Evolutionary conservation across 1,139 yeast species (phyloP).

Genomic region (Debaryomyces coudertii): DNA sequence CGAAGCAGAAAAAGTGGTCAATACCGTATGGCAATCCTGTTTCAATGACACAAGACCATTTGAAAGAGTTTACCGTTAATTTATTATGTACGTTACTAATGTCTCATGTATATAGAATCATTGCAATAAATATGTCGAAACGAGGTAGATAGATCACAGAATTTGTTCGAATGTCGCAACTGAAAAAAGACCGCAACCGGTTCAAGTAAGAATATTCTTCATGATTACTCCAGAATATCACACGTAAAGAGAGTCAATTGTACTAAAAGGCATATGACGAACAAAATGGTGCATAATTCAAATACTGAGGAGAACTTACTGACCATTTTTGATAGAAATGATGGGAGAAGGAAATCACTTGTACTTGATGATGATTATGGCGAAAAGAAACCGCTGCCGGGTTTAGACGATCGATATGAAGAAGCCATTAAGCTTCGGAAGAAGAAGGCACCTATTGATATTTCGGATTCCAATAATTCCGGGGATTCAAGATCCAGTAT

Average conservation of each 20-base stretch:
- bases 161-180: background rate
- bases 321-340: constrained; percentile 25
- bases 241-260: background rate
- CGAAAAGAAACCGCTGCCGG: constrained; percentile 1
- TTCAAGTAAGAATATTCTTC: no score
- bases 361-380: constrained; percentile 25
- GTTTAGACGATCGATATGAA: background rate
- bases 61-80: constrained; percentile 76
- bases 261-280: background rate
- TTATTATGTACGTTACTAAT: background rate
- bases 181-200: background rate
- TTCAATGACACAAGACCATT: constrained; percentile 95
- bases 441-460: background rate
- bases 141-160: background rate
- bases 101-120: constrained; percentile 2
- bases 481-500: background rate
- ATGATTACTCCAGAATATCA: background rate
- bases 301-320: constrained; percentile 26
- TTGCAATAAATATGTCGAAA: background rate
- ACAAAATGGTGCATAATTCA: constrained; percentile 12
- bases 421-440: background rate
- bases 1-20: constrained; percentile 79
- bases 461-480: background rate
- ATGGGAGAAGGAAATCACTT: constrained; percentile 26
- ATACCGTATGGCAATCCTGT: constrained; percentile 90